Evolutionary conservation across 257 asterid genomes (phyloP).

Genomic region (Plectranthus barbatus): DNA sequence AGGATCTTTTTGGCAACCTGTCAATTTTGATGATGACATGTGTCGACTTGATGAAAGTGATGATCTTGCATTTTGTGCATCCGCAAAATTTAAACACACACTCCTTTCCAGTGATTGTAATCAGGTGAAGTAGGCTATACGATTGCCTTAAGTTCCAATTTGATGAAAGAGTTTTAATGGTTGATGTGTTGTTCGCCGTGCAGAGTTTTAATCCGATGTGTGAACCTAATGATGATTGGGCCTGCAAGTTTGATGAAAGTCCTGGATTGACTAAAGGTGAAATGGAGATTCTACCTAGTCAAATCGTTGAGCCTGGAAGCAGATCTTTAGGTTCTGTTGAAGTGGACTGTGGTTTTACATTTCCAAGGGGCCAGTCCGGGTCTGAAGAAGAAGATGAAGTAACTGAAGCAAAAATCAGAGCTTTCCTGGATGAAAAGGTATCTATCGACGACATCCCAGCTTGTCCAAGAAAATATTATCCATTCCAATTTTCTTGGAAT

Average conservation of each 20-base stretch:
- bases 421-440: constrained; percentile 94
- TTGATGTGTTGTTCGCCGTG: constrained; percentile 14
- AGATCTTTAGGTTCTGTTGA: constrained; percentile 34
- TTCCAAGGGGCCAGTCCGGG: constrained; percentile 49
- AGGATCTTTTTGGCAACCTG: constrained; percentile 59
- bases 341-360: constrained; percentile 56
- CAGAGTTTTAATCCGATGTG: constrained; percentile 94
- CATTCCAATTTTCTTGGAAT: not conserved
- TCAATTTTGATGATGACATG: constrained; percentile 81
- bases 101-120: constrained; percentile 46
- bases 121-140: constrained; percentile 49
- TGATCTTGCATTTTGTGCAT: constrained; percentile 53
- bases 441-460: not conserved
- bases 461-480: not conserved
- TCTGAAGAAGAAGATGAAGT: constrained; percentile 81
- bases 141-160: not conserved
- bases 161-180: not conserved
- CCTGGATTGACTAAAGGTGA: constrained; percentile 45
- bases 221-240: constrained; percentile 81
- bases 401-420: constrained; percentile 84
- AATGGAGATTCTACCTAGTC: constrained; percentile 32
- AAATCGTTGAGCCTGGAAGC: constrained; percentile 33
- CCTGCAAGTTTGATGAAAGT: constrained; percentile 68
- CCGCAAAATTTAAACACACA: constrained; percentile 39
- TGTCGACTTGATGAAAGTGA: constrained; percentile 68